Conservation (phyloP, 305 asterid genomes). For the Plantago lanceolata region DNA sequence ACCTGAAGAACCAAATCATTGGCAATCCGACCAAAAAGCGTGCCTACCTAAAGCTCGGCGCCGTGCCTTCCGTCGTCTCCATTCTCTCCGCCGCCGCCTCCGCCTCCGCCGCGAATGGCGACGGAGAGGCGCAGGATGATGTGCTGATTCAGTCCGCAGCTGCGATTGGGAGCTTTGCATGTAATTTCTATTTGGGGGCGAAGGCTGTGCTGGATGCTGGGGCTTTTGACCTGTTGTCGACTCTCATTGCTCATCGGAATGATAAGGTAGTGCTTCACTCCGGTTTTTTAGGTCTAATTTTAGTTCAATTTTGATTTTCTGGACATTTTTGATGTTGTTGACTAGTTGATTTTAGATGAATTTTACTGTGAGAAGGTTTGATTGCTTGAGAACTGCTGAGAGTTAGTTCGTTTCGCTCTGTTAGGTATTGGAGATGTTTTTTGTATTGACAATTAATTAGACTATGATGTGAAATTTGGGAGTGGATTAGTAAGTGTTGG, state of each 20-base stretch:
- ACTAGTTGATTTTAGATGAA: neutral
- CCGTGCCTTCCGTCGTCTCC: constrained; percentile 66
- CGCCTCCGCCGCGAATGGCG: constrained; percentile 26
- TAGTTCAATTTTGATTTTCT: neutral
- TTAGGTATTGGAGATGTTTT: neutral
- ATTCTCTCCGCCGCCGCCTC: constrained; percentile 52
- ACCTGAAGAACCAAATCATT: constrained; percentile 83
- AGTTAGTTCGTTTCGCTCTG: neutral
- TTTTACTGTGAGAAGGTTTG: neutral
- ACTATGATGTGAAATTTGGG: neutral
- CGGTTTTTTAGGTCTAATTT: neutral
- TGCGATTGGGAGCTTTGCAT: constrained; percentile 89
- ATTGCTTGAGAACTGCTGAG: neutral
- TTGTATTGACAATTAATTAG: neutral
- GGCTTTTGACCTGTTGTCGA: constrained; percentile 56
- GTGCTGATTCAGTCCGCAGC: constrained; percentile 76
- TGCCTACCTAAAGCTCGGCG: constrained; percentile 73
- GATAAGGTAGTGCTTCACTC: constrained; percentile 47
- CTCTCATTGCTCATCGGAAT: constrained; percentile 62
- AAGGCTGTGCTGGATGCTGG: constrained; percentile 89
- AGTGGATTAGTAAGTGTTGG: no score
- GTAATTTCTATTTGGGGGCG: constrained; percentile 82
- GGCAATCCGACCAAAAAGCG: constrained; percentile 89
- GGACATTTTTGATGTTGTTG: neutral
- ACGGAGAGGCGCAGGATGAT: constrained; percentile 43